Evolutionary conservation across 1,139 yeast genomes (phyloP).

Genomic region (Diutina sp.): DNA sequence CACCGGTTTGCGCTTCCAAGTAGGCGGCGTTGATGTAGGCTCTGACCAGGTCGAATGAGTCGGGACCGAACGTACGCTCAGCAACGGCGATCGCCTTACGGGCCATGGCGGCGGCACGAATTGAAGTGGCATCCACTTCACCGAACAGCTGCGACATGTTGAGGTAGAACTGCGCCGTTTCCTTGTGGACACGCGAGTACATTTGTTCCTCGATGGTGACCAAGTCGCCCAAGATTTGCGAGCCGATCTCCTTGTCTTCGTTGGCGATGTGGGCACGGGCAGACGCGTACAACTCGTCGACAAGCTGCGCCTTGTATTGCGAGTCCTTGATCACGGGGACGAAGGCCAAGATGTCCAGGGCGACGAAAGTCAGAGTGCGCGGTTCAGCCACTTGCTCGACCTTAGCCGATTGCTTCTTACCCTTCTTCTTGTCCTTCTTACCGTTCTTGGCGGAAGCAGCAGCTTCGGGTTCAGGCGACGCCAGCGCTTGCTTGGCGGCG

Average conservation of each 20-base stretch:
- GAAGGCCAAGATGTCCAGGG: slow-evolving; percentile 54
- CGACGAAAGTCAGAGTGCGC: slow-evolving; percentile 32
- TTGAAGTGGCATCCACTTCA: slow-evolving; percentile 41
- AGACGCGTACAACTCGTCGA: slow-evolving; percentile 70
- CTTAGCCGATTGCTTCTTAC: slow-evolving; percentile 12
- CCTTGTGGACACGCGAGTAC: slow-evolving; percentile 70
- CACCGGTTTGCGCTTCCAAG: slow-evolving; percentile 51
- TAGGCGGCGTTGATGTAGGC: slow-evolving; percentile 65
- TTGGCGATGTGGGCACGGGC: slow-evolving; percentile 40
- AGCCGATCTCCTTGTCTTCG: slow-evolving; percentile 35
- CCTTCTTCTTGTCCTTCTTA: slow-evolving; percentile 20
- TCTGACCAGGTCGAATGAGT: slow-evolving; percentile 64
- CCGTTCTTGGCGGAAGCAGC: slow-evolving; percentile 13
- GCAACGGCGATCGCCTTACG: slow-evolving; percentile 62
- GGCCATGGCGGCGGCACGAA: slow-evolving; percentile 49
- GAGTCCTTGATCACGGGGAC: slow-evolving; percentile 69
- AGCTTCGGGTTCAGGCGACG: neutral
- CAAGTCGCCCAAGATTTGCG: slow-evolving; percentile 54
- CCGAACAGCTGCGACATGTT: slow-evolving; percentile 56
- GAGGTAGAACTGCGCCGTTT: slow-evolving; percentile 61
- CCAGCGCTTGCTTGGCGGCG: slow-evolving; percentile 11
- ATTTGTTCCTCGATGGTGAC: slow-evolving; percentile 69
- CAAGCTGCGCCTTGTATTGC: slow-evolving; percentile 48
- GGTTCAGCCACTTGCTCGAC: slow-evolving; percentile 11
- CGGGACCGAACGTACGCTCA: slow-evolving; percentile 75